phyloP scores from a whole-genome alignment of 108 stramenopile genomes.

The Discostella stelligeroides region DNA sequence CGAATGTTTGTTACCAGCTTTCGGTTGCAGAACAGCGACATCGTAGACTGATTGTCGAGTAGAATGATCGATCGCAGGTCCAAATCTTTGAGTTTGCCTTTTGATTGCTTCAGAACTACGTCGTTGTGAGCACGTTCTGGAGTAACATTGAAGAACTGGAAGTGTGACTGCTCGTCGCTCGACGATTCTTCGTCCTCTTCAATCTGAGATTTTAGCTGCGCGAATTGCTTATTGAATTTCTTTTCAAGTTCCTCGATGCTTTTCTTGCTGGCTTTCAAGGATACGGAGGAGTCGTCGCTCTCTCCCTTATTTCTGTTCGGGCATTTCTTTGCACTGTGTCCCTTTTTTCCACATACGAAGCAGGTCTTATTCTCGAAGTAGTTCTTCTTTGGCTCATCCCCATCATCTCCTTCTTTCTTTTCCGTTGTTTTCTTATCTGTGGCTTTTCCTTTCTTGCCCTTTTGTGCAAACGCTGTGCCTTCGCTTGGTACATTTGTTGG shows the following conservation, averaged over 20 bases:
- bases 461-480: conserved; percentile 22
- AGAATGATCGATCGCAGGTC: neutral
- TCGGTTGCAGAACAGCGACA: conserved; percentile 16
- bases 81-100: conserved; percentile 4
- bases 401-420: conserved; percentile 7
- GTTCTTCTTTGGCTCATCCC: conserved; percentile 8
- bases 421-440: neutral
- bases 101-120: neutral
- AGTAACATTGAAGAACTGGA: neutral
- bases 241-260: conserved; percentile 11
- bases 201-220: neutral
- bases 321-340: neutral
- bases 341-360: conserved; percentile 19
- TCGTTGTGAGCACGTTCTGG: neutral
- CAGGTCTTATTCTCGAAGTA: conserved; percentile 6
- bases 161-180: conserved; percentile 11
- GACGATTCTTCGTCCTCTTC: conserved; percentile 4
- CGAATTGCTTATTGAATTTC: conserved; percentile 15
- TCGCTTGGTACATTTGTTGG: neutral
- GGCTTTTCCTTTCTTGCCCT: conserved; percentile 24
- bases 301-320: conserved; percentile 1
- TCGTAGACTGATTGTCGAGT: conserved; percentile 18
- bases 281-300: conserved; percentile 8
- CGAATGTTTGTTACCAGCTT: neutral
- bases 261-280: conserved; percentile 4